phyloP scores from a whole-genome alignment of 768 basidiomycete genomes.

The Mycena maculata region DNA sequence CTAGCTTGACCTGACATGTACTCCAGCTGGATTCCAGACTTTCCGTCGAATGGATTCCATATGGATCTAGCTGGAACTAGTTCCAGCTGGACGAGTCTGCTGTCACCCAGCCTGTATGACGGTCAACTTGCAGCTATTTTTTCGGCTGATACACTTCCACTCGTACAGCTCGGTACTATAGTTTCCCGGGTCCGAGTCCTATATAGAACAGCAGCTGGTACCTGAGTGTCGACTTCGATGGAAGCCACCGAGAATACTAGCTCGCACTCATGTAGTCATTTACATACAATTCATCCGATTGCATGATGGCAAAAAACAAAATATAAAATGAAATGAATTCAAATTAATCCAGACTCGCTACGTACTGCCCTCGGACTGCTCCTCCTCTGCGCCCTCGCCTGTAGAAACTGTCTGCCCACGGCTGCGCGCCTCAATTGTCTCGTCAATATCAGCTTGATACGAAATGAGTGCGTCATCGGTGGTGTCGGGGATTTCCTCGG shows the following conservation, averaged over 20 bases:
- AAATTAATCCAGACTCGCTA: not conserved
- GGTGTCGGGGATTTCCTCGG: slow-evolving; percentile 6
- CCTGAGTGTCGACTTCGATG: not conserved
- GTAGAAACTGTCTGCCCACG: not conserved
- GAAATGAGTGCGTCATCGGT: not conserved
- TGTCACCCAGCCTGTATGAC: not conserved
- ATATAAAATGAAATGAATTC: not conserved
- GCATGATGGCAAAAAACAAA: not conserved
- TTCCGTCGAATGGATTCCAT: slow-evolving; percentile 7
- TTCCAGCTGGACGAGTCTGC: not conserved
- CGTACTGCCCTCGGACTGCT: not conserved
- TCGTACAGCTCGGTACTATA: not conserved
- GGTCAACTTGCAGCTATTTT: not conserved
- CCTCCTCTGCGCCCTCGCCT: not conserved
- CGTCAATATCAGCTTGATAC: slow-evolving; percentile 13
- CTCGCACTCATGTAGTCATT: not conserved
- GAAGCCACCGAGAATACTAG: not conserved
- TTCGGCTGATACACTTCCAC: not conserved
- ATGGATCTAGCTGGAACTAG: slow-evolving; percentile 9
- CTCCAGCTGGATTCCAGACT: not conserved
- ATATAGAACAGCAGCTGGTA: not conserved
- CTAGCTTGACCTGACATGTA: not conserved
- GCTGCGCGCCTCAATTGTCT: not conserved
- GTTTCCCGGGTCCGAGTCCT: not conserved
- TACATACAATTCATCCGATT: not conserved